Evolutionary conservation across 129 eudicot genomes (phyloP), one percentile per base, ranked within the genome.

Genomic region (Artemisia tridentata): DNA sequence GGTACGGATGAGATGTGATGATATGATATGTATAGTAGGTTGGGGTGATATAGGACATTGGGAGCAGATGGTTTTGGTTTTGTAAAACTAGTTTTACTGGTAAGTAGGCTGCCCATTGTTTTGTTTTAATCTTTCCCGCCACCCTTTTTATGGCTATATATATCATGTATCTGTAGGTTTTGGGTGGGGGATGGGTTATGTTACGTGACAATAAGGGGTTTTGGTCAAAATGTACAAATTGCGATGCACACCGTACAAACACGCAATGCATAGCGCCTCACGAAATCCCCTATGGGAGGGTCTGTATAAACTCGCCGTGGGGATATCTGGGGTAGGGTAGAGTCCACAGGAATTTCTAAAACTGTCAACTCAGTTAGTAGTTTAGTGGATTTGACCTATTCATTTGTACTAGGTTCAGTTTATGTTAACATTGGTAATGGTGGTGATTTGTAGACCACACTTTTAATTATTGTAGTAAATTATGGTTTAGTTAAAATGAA

Each of bases 31-130:
- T 65, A 19, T 63, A 52, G 72, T 48, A 54, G 69, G 48, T 34
- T 52, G 68, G n/a, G 70, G 41, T 53, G 71, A 75, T 76, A 80
- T 76, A 73, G 71, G 20, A 64, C 70, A 67, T 8, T 47, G 43
- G 74, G 80, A 68, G 87, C 74, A 81, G 75, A 68, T 83, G 92
- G 92, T 86, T 81, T 77, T 74, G 85, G 79, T 74, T 67, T 77
- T 59, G 57, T 5, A 27, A 54, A 63, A 31, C 69, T 63, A 19
- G 71, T 50, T 80, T 67, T 69, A 43, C 48, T 34, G 54, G 60
- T 52, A 57, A 45, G 69, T 71, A 64, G 59, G 16, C 77, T 78
- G 91, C 88, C 88, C 95, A 80, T 81, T 81, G 95, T 84, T 84
- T 84, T 77, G 75, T 12, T 63, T 57, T 38, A 41, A 8, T 48